These are phyloP conservation scores for Camellia japonica DNA, from an alignment of 148 eudicot genomes.

Conservation along the genomic window DNA sequence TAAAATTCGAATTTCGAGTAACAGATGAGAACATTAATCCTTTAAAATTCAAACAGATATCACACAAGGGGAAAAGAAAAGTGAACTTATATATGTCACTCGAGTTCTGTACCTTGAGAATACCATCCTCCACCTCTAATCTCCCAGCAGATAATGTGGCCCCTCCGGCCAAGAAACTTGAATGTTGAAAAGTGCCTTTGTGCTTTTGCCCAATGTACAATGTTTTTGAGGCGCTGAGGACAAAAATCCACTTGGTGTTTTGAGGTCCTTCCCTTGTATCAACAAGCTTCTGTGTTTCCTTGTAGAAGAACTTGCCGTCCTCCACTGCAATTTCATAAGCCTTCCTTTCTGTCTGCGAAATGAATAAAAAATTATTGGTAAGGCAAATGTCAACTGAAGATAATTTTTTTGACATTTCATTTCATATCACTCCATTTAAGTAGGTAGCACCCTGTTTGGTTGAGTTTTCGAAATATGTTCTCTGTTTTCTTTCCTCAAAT, in stretches of 20 bases:
- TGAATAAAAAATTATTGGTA: neutral
- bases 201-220: constrained; percentile 34
- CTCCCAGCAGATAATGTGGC: constrained; percentile 47
- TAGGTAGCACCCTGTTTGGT: too few species aligned
- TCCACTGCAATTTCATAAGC: constrained; percentile 34
- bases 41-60: neutral
- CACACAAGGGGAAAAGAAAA: too few species aligned
- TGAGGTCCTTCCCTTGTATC: constrained; percentile 24
- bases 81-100: neutral
- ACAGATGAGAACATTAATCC: neutral
- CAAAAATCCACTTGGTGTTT: constrained; percentile 44
- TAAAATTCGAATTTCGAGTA: neutral
- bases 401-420: neutral
- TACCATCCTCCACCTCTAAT: constrained; percentile 33
- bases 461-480: too few species aligned
- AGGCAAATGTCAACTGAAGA: neutral
- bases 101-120: constrained; percentile 24
- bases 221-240: constrained; percentile 33
- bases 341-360: constrained; percentile 33
- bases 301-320: constrained; percentile 35
- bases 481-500: too few species aligned
- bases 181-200: constrained; percentile 42
- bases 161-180: constrained; percentile 46
- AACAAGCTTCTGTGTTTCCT: constrained; percentile 26
- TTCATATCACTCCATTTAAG: too few species aligned